Conservation (phyloP, 257 asterid genomes). For the Petrea volubilis region DNA sequence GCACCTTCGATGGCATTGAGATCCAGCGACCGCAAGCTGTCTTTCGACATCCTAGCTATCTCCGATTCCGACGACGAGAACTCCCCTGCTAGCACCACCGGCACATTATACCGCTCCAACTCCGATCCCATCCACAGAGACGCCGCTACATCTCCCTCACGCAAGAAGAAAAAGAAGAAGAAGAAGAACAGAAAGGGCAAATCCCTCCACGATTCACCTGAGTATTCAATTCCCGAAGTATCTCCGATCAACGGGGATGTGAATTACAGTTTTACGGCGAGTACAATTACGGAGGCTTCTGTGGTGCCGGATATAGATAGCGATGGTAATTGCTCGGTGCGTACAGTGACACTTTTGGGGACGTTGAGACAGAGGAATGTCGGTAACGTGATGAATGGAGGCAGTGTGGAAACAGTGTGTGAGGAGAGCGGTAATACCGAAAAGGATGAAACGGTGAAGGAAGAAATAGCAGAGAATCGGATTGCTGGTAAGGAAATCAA, state of each 20-base stretch:
- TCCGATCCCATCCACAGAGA: constrained; percentile 48
- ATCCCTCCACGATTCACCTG: constrained; percentile 24
- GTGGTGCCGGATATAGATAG: constrained; percentile 34
- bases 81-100: constrained; percentile 13
- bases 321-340: constrained; percentile 39
- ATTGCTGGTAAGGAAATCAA: too few relatives aligned
- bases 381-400: constrained; percentile 48
- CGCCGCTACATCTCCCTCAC: constrained; percentile 32
- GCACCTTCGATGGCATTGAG: constrained; percentile 51
- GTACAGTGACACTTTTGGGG: constrained; percentile 42
- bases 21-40: constrained; percentile 57
- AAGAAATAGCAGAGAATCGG: constrained; percentile 20
- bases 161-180: constrained; percentile 45
- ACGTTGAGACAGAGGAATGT: constrained; percentile 89
- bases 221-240: constrained; percentile 11
- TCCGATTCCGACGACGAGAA: constrained; percentile 39
- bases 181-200: constrained; percentile 41
- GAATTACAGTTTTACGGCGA: constrained; percentile 39
- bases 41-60: constrained; percentile 60
- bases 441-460: constrained; percentile 31
- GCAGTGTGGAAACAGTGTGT: constrained; percentile 37
- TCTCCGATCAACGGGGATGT: constrained; percentile 36
- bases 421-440: constrained; percentile 44
- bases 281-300: constrained; percentile 42
- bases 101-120: constrained; percentile 38